phyloP scores from a whole-genome alignment of 345 rosid species.

The Gossypium longicalyx region DNA sequence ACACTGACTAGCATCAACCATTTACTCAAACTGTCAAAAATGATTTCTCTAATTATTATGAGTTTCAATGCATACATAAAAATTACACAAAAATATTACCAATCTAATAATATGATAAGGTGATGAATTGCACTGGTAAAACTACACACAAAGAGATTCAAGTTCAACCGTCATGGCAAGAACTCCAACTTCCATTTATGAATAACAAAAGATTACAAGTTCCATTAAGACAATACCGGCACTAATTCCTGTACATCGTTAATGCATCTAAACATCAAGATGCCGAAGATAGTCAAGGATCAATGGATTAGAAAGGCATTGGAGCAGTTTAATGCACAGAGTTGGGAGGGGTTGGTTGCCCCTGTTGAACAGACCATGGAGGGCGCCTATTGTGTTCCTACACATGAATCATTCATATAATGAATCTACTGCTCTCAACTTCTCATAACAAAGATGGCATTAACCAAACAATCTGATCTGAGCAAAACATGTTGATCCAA shows the following conservation, averaged over 20 bases:
- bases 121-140: too few relatives aligned
- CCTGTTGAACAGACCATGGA: constrained; percentile 82
- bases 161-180: neutral
- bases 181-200: neutral
- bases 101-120: too few relatives aligned
- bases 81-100: neutral
- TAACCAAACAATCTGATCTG: neutral
- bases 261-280: neutral
- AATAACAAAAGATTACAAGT: neutral
- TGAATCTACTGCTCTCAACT: neutral
- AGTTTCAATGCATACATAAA: neutral
- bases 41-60: neutral
- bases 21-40: neutral
- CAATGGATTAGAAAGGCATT: neutral
- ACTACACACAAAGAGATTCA: neutral
- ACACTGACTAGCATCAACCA: neutral
- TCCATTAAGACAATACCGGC: neutral
- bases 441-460: neutral
- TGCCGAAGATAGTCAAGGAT: neutral
- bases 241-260: neutral
- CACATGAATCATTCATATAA: constrained; percentile 17
- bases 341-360: constrained; percentile 36
- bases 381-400: constrained; percentile 69
- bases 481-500: neutral
- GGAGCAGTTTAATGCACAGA: constrained; percentile 28